Base-by-base conservation (phyloP, 2,329 filamentous ascomycete species). In the Lachnellula occidentalis region DNA sequence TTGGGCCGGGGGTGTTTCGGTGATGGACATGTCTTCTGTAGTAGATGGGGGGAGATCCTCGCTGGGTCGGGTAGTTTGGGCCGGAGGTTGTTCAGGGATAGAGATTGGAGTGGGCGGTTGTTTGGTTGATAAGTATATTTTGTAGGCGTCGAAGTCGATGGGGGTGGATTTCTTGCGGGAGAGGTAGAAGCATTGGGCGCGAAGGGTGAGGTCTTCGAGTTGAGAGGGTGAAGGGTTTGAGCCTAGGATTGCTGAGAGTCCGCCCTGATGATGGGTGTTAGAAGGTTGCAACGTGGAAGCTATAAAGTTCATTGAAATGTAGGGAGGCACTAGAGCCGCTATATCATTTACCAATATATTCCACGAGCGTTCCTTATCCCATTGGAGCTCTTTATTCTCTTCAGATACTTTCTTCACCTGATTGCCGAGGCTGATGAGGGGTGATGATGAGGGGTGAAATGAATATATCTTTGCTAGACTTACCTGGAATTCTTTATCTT, bases 121-220 rank as follows among this genome's bases (percentile, higher is more conserved):
- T 46, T 58, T 58, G 50, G 51, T 37, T 34, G 53, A 43, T n/a
- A 68, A 54, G 82, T 88, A 91, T 34, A 74, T 69, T 66, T 85
- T 85, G 73, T 92, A 94, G 49, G 73, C 72, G 51, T 80, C 72
- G 61, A 87, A 88, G 67, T 89, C 80, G 58, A 92, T 78, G 17
- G 76, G 67, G 43, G 76, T 72, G 17, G 73, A 70, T 58, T 74
- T 66, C 50, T 70, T 70, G 39, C 67, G 76, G 43, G 75, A 70
- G 67, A 83, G 87, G 72, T 87, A 90, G 72, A 86, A 88, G 69
- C 80, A 83, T 68, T 86, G 83, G 57, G 86, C 86, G 60, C 85
- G 81, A 53, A 84, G 74, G 31, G 82, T 82, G 58, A 88, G 67
- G 59, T 85, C 76, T 64, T 78, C 66, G 52, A 76, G 64, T 71